Percentiles rank a stretch among this genome's conserved stretches.
phyloP scores from a whole-genome alignment of 306 rosid genomes.

The Prunus armeniaca region DNA sequence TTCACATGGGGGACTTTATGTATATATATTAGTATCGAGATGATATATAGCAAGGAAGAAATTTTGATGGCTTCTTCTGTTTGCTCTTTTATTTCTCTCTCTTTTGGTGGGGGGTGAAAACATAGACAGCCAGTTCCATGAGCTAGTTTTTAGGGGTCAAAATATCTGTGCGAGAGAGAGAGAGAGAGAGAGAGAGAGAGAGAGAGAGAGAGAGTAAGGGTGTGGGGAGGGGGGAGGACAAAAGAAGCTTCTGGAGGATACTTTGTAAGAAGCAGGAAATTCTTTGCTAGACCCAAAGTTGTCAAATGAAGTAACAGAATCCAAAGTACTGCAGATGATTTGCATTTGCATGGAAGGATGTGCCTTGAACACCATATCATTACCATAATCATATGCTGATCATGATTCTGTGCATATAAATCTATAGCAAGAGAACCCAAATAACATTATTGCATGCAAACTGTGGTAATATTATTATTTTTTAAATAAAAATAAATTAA shows the following conservation, averaged over 20 bases:
- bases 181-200: neutral
- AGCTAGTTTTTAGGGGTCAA: constrained; percentile 4
- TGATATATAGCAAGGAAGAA: neutral
- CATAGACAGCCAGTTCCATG: neutral
- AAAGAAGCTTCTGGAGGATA: constrained; percentile 64
- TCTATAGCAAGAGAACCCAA: neutral
- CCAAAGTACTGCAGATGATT: constrained; percentile 40
- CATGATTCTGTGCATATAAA: constrained; percentile 9
- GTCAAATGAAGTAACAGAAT: constrained; percentile 30
- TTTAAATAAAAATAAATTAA: neutral
- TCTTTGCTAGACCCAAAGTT: constrained; percentile 40
- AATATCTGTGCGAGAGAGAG: neutral
- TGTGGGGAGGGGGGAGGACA: constrained; percentile 27
- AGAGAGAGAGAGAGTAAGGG: constrained; percentile 9
- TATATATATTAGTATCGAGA: no score
- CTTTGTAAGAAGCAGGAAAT: constrained; percentile 31
- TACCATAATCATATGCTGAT: constrained; percentile 16
- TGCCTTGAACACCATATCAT: constrained; percentile 38
- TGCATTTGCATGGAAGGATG: constrained; percentile 50
- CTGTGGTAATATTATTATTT: neutral
- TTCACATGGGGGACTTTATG: fast-evolving
- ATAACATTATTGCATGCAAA: constrained; percentile 22
- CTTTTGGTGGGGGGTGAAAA: neutral
- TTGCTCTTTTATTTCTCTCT: neutral
- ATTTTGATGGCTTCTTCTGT: neutral